Conservation (phyloP, 352 stramenopile genomes). For the Phytophthora agathidicida region DNA sequence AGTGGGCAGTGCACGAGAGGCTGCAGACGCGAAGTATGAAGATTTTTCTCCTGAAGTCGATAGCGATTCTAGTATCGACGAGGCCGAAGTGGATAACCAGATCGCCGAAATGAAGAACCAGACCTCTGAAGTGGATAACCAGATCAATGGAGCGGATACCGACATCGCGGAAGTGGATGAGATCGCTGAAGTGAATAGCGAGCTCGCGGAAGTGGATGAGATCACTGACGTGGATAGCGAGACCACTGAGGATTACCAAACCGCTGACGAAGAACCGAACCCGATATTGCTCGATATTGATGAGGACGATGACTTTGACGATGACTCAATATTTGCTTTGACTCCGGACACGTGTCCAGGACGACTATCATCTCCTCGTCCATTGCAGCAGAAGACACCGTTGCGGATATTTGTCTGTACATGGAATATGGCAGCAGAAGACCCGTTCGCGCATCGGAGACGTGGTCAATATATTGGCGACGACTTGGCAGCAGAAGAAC, state of each 20-base stretch:
- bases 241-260: not conserved
- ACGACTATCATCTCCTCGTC: constrained; percentile 2
- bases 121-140: no score
- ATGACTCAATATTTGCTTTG: constrained; percentile 35
- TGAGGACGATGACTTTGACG: constrained; percentile 33
- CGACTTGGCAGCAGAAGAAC: constrained; percentile 31
- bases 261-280: not conserved
- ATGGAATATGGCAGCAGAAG: constrained; percentile 80
- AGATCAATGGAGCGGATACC: no score
- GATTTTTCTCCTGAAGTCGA: no score
- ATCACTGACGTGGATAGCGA: not conserved
- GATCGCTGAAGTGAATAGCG: no score
- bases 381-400: not conserved
- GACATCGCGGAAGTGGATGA: no score
- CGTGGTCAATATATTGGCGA: constrained; percentile 57
- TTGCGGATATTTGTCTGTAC: constrained; percentile 71
- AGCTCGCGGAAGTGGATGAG: no score
- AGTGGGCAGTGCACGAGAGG: constrained; percentile 3
- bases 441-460: constrained; percentile 48
- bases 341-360: constrained; percentile 41
- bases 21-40: not conserved
- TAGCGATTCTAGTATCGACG: no score
- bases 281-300: constrained; percentile 7
- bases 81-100: no score
- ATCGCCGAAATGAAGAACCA: no score